These are phyloP conservation scores for Aspergillus brasiliensis DNA, from an alignment of 2,329 filamentous ascomycete genomes.

Conservation along the genomic window DNA sequence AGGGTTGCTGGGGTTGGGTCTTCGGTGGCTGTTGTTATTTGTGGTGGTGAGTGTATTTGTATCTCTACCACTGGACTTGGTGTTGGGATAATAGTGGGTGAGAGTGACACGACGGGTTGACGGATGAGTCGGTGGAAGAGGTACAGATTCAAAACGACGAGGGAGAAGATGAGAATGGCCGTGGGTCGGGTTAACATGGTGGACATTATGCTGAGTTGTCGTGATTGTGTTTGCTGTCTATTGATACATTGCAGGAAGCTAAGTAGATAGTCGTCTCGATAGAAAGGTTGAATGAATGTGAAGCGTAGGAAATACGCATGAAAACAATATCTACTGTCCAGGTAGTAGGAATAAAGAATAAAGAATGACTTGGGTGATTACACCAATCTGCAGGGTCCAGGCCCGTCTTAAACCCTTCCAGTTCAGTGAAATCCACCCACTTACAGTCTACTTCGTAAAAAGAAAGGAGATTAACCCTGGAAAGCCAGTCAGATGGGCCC, in stretches of 20 bases:
- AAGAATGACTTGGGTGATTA: neutral
- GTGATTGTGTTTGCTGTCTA: neutral
- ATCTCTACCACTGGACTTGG: neutral
- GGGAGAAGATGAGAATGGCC: conserved; percentile 7
- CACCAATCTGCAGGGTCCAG: neutral
- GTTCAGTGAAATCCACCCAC: no score
- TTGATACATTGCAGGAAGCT: neutral
- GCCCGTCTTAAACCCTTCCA: neutral
- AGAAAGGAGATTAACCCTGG: neutral
- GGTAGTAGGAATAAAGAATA: neutral
- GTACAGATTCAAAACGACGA: conserved; percentile 17
- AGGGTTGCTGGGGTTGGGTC: neutral
- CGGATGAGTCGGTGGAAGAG: conserved; percentile 15
- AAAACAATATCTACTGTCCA: neutral
- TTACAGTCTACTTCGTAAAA: neutral
- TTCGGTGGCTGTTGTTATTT: neutral
- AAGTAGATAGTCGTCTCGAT: neutral
- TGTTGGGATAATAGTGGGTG: conserved; percentile 2
- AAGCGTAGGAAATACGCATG: neutral
- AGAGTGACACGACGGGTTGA: conserved; percentile 11
- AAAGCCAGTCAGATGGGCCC: neutral
- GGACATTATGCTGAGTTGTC: neutral
- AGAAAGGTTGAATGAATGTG: neutral
- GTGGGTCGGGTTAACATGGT: conserved; percentile 8
- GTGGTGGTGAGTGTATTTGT: no score